Evolutionary conservation across 1,284 basidiomycete genomes (phyloP).

Genomic region (Tremellales sp.): DNA sequence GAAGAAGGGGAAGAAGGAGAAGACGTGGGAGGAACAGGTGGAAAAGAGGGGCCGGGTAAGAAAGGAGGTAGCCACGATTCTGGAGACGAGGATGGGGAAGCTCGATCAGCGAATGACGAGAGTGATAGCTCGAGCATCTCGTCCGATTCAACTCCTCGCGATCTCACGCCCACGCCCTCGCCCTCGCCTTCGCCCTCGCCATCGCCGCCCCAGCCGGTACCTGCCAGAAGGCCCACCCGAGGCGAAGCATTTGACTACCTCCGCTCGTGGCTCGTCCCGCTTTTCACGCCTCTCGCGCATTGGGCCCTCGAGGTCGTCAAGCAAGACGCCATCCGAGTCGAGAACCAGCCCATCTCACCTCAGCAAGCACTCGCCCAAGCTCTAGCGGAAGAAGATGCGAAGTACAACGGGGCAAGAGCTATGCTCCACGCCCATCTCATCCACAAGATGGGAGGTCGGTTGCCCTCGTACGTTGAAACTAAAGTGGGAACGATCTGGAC

Average conservation of each 20-base stretch:
- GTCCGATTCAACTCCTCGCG: no score
- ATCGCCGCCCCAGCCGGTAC: background rate
- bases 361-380: background rate
- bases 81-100: no score
- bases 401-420: conserved; percentile 18
- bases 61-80: no score
- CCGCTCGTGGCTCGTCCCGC: conserved; percentile 32
- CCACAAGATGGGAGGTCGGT: conserved; percentile 10
- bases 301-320: conserved; percentile 22
- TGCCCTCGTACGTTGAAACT: conserved; percentile 16
- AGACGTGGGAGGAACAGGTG: no score
- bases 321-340: conserved; percentile 11
- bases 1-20: background rate
- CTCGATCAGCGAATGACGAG: no score
- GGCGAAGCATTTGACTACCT: conserved; percentile 33
- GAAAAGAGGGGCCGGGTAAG: no score
- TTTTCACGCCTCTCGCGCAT: conserved; percentile 33
- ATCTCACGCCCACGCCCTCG: background rate
- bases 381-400: conserved; percentile 12
- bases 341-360: no score
- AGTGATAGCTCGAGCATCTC: no score
- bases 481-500: no score
- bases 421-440: conserved; percentile 27
- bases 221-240: conserved; percentile 13
- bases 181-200: background rate